Evolutionary conservation across 345 rosid genomes (phyloP).

Genomic region (Euphorbia pulcherrima): DNA sequence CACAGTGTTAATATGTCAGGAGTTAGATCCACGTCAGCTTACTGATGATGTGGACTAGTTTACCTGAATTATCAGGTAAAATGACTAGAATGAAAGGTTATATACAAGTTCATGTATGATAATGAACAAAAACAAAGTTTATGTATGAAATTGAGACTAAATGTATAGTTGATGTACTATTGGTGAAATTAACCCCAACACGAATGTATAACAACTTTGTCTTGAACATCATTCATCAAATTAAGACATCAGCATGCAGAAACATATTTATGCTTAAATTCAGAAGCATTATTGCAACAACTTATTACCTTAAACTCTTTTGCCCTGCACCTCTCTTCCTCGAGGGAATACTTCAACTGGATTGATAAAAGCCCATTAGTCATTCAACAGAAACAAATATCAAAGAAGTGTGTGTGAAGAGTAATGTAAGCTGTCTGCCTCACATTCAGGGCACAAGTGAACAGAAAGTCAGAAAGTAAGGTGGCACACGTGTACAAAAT

Average conservation of each 20-base stretch:
- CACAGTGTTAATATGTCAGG: too few relatives aligned
- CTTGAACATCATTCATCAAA: background rate
- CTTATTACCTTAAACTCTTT: conserved; percentile 53
- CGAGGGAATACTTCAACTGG: conserved; percentile 53
- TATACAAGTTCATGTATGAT: too few relatives aligned
- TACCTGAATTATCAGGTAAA: too few relatives aligned
- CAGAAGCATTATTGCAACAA: background rate
- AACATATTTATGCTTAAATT: background rate
- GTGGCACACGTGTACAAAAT: background rate
- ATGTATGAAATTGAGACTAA: too few relatives aligned
- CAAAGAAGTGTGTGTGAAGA: background rate
- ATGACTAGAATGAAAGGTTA: too few relatives aligned
- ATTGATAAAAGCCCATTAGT: conserved; percentile 21
- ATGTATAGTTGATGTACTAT: too few relatives aligned
- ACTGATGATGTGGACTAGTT: too few relatives aligned
- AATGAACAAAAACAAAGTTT: too few relatives aligned
- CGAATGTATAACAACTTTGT: background rate
- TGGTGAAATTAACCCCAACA: too few relatives aligned
- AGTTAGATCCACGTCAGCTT: too few relatives aligned
- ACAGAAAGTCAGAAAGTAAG: background rate
- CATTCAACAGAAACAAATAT: background rate
- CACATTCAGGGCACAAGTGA: background rate
- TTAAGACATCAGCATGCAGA: background rate
- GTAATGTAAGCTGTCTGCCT: background rate
- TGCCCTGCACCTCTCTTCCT: conserved; percentile 43